A percentile compares a stretch with the other conserved stretches of the same genome.
Conservation (phyloP, 306 rosid species). For the Vicia villosa region DNA sequence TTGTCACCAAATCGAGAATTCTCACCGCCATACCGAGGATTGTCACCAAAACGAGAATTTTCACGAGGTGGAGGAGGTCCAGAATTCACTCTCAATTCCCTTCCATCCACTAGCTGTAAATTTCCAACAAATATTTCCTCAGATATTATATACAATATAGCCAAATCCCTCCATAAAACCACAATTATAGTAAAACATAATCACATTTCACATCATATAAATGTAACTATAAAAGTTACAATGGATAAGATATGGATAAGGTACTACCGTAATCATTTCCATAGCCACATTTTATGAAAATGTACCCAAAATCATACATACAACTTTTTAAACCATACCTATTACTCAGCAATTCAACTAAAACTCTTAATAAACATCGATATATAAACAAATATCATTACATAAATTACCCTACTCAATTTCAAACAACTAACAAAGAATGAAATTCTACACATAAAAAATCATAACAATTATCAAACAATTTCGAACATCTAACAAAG, state of each 20-base stretch:
- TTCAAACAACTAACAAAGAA: conserved; percentile 14
- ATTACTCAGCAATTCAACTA: not conserved
- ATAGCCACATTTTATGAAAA: not conserved
- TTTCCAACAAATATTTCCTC: conserved; percentile 23
- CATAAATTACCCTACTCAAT: not conserved
- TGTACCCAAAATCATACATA: not conserved
- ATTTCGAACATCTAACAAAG: too few species aligned
- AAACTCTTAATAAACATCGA: not conserved
- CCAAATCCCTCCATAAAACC: conserved; percentile 7
- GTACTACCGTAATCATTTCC: not conserved
- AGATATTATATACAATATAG: conserved; percentile 10
- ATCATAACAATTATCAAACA: not conserved
- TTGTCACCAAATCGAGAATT: conserved; percentile 28
- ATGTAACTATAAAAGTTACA: not conserved
- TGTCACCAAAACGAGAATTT: too few species aligned
- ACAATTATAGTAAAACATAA: conserved; percentile 2
- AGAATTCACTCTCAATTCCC: conserved; percentile 76
- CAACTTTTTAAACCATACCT: not conserved
- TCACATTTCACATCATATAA: conserved; percentile 23
- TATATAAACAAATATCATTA: not conserved
- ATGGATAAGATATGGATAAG: not conserved
- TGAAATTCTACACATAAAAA: not conserved
- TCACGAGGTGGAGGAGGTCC: conserved; percentile 80
- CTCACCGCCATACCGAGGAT: too few species aligned
- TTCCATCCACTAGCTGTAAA: conserved; percentile 76